Evolutionary conservation across 1,139 yeast genomes (phyloP).

Genomic region (Sugiyamaella pinicola): DNA sequence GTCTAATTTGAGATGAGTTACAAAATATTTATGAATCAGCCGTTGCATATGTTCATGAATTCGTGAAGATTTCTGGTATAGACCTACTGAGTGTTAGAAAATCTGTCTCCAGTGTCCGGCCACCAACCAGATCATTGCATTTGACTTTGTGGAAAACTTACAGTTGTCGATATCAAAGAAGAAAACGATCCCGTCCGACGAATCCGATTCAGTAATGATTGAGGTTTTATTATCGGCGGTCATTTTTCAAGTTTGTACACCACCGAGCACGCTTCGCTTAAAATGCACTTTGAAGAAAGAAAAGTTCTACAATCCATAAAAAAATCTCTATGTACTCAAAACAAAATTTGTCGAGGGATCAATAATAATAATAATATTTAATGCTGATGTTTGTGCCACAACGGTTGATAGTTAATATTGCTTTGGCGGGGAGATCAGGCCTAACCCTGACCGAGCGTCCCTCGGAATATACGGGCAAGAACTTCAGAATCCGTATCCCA

Average conservation of each 20-base stretch:
- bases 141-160: slow-evolving; percentile 20
- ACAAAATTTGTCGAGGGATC: no score
- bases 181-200: slow-evolving; percentile 49
- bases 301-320: no score
- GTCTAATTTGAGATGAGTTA: slow-evolving; percentile 57
- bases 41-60: slow-evolving; percentile 88
- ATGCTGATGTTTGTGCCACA: no score
- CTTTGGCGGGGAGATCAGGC: not conserved
- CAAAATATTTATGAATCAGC: slow-evolving; percentile 80
- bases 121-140: not conserved
- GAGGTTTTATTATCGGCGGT: not conserved
- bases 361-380: no score
- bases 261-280: no score
- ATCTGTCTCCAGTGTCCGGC: not conserved
- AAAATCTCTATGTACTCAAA: no score
- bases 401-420: no score
- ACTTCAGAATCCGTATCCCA: not conserved
- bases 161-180: slow-evolving; percentile 94
- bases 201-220: not conserved
- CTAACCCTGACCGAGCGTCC: not conserved
- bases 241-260: no score
- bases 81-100: slow-evolving; percentile 35
- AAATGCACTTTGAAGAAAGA: no score
- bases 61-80: slow-evolving; percentile 70
- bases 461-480: not conserved